Percentiles rank a stretch among this genome's conserved stretches.
These are phyloP conservation scores for Mucor racemosus DNA, from an alignment of 371 early-diverging fungal genomes.

Conservation along the genomic window DNA sequence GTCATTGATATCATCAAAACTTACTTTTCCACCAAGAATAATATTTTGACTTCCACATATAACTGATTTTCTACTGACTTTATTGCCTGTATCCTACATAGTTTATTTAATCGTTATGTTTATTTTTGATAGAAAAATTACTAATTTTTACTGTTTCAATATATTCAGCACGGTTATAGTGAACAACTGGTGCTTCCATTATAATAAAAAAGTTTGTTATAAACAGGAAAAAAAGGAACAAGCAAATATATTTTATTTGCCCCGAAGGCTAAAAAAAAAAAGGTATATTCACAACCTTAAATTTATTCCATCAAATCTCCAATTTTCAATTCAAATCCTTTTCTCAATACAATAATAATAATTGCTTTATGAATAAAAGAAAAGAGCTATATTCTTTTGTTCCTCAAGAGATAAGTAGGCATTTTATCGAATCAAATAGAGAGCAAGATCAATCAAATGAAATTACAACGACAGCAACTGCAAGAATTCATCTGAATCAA, in stretches of 20 bases:
- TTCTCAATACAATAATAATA: no score
- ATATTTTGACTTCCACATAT: constrained; percentile 96
- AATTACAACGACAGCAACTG: not conserved
- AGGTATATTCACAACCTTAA: not conserved
- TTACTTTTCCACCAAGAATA: constrained; percentile 91
- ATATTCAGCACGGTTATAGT: constrained; percentile 75
- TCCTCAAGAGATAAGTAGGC: constrained; percentile 11
- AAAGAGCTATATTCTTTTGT: constrained; percentile 13
- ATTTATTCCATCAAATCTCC: not conserved
- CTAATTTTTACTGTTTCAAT: constrained; percentile 79
- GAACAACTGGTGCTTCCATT: constrained; percentile 76
- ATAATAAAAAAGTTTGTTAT: not conserved
- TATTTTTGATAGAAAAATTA: no score
- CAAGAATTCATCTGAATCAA: not conserved
- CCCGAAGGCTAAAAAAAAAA: constrained; percentile 8
- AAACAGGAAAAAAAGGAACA: not conserved
- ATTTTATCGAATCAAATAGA: constrained; percentile 11
- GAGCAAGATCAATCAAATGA: not conserved
- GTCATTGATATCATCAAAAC: not conserved
- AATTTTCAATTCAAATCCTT: no score
- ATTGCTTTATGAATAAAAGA: not conserved
- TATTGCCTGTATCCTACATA: constrained; percentile 90
- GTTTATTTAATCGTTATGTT: not conserved
- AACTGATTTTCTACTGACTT: constrained; percentile 87
- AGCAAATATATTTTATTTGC: constrained; percentile 13